Evolutionary conservation across 208 protist species (phyloP).

Genomic region (Trypanosoma cruzi): DNA sequence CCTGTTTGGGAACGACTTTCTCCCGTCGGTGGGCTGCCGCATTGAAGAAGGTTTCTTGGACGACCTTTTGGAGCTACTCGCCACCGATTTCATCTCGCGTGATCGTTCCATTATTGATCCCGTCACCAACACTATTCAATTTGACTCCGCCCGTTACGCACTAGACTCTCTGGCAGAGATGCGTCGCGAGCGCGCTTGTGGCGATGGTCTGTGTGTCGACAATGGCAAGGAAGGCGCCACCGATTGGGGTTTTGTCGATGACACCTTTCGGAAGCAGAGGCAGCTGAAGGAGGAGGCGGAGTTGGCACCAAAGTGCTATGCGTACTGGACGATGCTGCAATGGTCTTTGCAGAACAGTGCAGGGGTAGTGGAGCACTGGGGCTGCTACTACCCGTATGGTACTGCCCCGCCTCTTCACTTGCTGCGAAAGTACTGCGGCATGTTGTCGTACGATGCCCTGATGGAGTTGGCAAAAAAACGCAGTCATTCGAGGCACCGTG

Average conservation of each 20-base stretch:
- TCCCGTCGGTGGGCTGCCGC: conserved; percentile 94
- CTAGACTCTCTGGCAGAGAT: conserved; percentile 79
- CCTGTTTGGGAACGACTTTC: conserved; percentile 99
- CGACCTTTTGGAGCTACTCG: conserved; percentile 73
- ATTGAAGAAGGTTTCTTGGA: conserved; percentile 96
- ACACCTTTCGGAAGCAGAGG: conserved; percentile 42
- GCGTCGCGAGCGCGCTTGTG: conserved; percentile 28
- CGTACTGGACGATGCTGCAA: conserved; percentile 93
- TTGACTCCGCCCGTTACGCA: conserved; percentile 75
- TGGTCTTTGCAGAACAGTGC: conserved; percentile 90
- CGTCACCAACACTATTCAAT: conserved; percentile 74
- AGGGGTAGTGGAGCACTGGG: conserved; percentile 83
- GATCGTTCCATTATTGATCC: conserved; percentile 68
- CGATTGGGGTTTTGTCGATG: conserved; percentile 49
- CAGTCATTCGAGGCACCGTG: conserved; percentile 14
- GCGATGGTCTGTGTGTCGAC: conserved; percentile 35
- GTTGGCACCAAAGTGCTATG: conserved; percentile 71
- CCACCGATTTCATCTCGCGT: conserved; percentile 83
- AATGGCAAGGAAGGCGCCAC: conserved; percentile 33
- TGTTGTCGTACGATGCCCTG: conserved; percentile 72
- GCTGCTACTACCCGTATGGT: conserved; percentile 87
- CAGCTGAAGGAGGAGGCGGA: conserved; percentile 38
- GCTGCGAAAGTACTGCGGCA: conserved; percentile 81
- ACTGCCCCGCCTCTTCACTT: conserved; percentile 64
- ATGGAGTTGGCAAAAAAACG: conserved; percentile 50